Evolutionary conservation across 208 protist species (phyloP), one percentile per base, ranked within the genome.

Genomic region (Leishmania martiniquensis): DNA sequence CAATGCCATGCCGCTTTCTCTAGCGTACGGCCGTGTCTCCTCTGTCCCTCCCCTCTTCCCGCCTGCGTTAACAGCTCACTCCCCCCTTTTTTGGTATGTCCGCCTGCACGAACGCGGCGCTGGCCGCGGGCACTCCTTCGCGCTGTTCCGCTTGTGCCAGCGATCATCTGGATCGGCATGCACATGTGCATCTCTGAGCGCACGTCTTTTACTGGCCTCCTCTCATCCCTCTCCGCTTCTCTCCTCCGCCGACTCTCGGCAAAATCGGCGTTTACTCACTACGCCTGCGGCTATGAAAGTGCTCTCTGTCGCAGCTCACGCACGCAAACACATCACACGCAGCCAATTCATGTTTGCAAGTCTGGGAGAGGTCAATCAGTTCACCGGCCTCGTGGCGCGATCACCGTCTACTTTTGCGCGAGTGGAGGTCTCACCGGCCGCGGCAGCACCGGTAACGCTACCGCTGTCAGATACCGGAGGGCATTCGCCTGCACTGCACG

Each of bases 1-100:
- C 55, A 25, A 77, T 77, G 63, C 72, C 78, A 7, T 57, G 63
- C 15, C 78, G 72, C 13, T 75, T 74, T 59, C 42, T 84, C 15
- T 78, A 20, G n/a, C n/a, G 29, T 29, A 17, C 25, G 42, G 65
- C 42, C 22, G 34, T 2, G 39, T 42, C 10, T 69, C 29, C 42
- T 9, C 5, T 7, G 29, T 10, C 6, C 42, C 29, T 29, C 25
- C 7, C 4, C 22, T 63, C 6, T 45, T 51, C 42, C 7, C 22
- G 9, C 7, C 0, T 55, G 17, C 55, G 6, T 62, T 29, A 2
- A 4, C 5, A 2, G n/a, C 17, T 62, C 20, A 6, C 22, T 15
- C 17, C 22, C 52, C 52, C 22, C 2, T 57, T n/a, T n/a, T n/a
- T n/a, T n/a, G n/a, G n/a, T n/a, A n/a, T n/a, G n/a, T n/a, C n/a